These are phyloP conservation scores for Candida xyloterini DNA, from an alignment of 805 yeast species.

Conservation along the genomic window DNA sequence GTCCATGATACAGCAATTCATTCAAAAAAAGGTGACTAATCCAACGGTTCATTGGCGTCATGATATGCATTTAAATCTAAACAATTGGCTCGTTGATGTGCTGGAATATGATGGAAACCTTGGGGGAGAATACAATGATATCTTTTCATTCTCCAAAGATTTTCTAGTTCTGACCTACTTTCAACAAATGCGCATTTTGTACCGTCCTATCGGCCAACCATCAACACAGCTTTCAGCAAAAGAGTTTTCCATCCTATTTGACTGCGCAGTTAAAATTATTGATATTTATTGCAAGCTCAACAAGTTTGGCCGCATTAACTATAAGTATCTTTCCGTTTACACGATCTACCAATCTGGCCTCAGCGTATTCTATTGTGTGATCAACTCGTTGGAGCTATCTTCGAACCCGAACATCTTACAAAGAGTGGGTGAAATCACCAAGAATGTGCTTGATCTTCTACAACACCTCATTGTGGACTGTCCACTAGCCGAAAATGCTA, in stretches of 20 bases:
- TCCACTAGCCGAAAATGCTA: slow-evolving; percentile 21
- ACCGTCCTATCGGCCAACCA: slow-evolving; percentile 14
- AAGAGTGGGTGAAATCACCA: slow-evolving; percentile 7
- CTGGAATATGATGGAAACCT: slow-evolving; percentile 1
- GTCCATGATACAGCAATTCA: slow-evolving; percentile 20
- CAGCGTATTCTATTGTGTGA: slow-evolving; percentile 18
- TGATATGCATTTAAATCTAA: slow-evolving; percentile 19
- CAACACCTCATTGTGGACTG: slow-evolving; percentile 15
- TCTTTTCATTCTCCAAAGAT: slow-evolving; percentile 8
- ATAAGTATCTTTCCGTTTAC: slow-evolving; percentile 22
- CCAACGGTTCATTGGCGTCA: slow-evolving; percentile 8
- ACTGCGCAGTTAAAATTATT: slow-evolving; percentile 14
- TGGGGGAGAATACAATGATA: background rate
- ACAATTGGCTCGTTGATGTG: slow-evolving; percentile 13
- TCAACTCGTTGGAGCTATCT: slow-evolving; percentile 17
- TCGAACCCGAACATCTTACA: slow-evolving; percentile 6
- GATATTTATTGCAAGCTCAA: slow-evolving; percentile 14
- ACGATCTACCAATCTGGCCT: slow-evolving; percentile 23
- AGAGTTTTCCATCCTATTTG: slow-evolving; percentile 14
- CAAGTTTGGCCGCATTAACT: slow-evolving; percentile 15
- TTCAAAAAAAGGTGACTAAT: slow-evolving; percentile 2
- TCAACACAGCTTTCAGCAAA: slow-evolving; percentile 1
- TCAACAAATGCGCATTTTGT: slow-evolving; percentile 18
- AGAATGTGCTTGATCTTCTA: slow-evolving; percentile 5
- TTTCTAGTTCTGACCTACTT: slow-evolving; percentile 20